Percentiles rank a stretch among this genome's conserved stretches.
These are phyloP conservation scores for Fusarium sp. DNA, from an alignment of 2,329 filamentous ascomycete genomes.

Conservation along the genomic window DNA sequence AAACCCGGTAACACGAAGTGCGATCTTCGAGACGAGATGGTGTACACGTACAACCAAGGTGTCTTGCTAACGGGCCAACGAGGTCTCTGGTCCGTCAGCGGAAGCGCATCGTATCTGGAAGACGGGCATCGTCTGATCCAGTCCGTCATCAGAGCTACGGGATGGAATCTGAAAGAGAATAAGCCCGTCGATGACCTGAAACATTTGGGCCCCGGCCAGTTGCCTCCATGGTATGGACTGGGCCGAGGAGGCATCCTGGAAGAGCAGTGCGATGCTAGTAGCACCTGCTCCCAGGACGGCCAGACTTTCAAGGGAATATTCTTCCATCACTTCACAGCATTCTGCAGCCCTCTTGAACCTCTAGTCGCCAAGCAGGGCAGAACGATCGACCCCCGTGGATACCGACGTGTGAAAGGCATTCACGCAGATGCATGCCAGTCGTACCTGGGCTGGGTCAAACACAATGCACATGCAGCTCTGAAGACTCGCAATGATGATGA, in stretches of 20 bases:
- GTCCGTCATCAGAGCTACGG: slow-evolving; percentile 79
- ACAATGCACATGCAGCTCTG: slow-evolving; percentile 80
- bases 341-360: slow-evolving; percentile 73
- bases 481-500: slow-evolving; percentile 73
- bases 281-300: slow-evolving; percentile 79
- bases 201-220: slow-evolving; percentile 45
- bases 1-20: slow-evolving; percentile 75
- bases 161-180: slow-evolving; percentile 67
- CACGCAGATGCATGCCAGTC: slow-evolving; percentile 70
- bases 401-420: slow-evolving; percentile 40
- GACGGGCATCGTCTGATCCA: slow-evolving; percentile 83
- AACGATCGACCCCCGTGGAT: slow-evolving; percentile 40
- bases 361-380: slow-evolving; percentile 41
- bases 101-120: slow-evolving; percentile 72
- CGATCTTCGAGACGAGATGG: slow-evolving; percentile 84
- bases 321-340: slow-evolving; percentile 85
- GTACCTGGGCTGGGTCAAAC: slow-evolving; percentile 79
- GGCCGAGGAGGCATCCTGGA: slow-evolving; percentile 84
- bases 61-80: slow-evolving; percentile 85
- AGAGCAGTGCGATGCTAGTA: slow-evolving; percentile 80
- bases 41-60: slow-evolving; percentile 96
- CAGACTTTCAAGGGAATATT: slow-evolving; percentile 97
- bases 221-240: slow-evolving; percentile 75
- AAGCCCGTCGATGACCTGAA: slow-evolving; percentile 53
- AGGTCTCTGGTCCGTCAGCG: slow-evolving; percentile 82